Percentiles rank a stretch among this genome's conserved stretches.
These are phyloP conservation scores for Clathrus columnatus DNA, from an alignment of 768 basidiomycete genomes.

Conservation along the genomic window DNA sequence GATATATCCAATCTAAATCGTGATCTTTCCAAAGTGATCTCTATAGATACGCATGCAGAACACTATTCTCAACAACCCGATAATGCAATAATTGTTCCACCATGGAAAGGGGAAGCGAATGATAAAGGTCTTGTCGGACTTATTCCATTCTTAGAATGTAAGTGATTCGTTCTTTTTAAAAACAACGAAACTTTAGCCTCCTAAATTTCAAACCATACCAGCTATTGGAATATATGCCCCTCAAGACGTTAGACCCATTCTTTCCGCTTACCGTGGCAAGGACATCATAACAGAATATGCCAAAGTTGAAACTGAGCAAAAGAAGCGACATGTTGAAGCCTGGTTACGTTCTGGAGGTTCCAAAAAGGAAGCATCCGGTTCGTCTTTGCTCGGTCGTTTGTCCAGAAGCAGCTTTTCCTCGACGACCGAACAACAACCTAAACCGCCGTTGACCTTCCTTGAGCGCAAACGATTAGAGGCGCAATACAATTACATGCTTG, in stretches of 20 bases:
- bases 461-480: constrained; percentile 6
- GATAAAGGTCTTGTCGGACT: constrained; percentile 77
- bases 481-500: background rate
- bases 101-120: constrained; percentile 74
- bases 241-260: constrained; percentile 77
- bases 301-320: constrained; percentile 77
- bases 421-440: background rate
- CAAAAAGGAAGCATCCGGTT: background rate
- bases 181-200: constrained; percentile 1
- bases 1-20: constrained; percentile 94
- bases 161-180: constrained; percentile 15
- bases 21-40: constrained; percentile 80
- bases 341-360: constrained; percentile 42
- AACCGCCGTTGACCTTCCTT: background rate
- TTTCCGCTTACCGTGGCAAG: constrained; percentile 79
- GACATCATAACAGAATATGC: constrained; percentile 86
- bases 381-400: background rate
- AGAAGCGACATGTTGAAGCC: constrained; percentile 67
- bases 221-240: constrained; percentile 91
- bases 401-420: background rate
- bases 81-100: constrained; percentile 74
- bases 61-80: constrained; percentile 76
- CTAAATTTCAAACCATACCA: constrained; percentile 22
- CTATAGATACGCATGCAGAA: constrained; percentile 78
- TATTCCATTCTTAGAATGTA: constrained; percentile 95